Evolutionary conservation across 371 early-diverging fungal species (phyloP), one percentile per base, ranked within the genome.

Genomic region (Modicella reniformis): DNA sequence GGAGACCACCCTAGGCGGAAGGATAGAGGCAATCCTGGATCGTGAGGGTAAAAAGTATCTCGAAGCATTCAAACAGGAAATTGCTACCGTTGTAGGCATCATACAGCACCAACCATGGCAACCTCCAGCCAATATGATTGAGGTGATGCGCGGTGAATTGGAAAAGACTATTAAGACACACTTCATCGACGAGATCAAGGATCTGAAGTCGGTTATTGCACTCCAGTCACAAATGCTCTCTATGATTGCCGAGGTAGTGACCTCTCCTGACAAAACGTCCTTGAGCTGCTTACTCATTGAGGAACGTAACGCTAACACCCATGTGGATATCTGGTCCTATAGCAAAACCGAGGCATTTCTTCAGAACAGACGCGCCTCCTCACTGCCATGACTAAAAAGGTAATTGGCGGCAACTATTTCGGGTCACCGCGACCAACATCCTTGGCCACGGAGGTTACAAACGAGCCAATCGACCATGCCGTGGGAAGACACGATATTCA

Each of bases 151-250:
- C n/a, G 33, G 55, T 33, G 65, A 65, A 12, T 21, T 65, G 52
- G 26, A 41, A 28, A 28, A 6, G 37, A 33, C 37, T 21, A n/a
- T 50, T 1, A n/a, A 54, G 21, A 9, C 25, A 21, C 15, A 10
- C 26, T 12, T 52, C 23, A 10, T 2, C 4, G 30, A 32, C 10
- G 67, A 59, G 21, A 59, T 67, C 23, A 59, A 54, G 28, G 59
- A 41, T 3, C n/a, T 59, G 53, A 67, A 53, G 25, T 28, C 59
- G 2, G 34, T 53, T 3, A 29, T 59, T 19, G 41, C 51, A 17
- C 41, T 40, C 25, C 67, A 67, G 51, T 41, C 59, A 8, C 60
- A 67, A 30, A 67, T 60, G 41, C 54, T 67, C 15, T 29, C 67
- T 7, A 41, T 54, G 47, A 59, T 67, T n/a, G 10, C 54, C 1